Evolutionary conservation across 208 protist species (phyloP).

Genomic region (Acanthamoeba royreba): DNA sequence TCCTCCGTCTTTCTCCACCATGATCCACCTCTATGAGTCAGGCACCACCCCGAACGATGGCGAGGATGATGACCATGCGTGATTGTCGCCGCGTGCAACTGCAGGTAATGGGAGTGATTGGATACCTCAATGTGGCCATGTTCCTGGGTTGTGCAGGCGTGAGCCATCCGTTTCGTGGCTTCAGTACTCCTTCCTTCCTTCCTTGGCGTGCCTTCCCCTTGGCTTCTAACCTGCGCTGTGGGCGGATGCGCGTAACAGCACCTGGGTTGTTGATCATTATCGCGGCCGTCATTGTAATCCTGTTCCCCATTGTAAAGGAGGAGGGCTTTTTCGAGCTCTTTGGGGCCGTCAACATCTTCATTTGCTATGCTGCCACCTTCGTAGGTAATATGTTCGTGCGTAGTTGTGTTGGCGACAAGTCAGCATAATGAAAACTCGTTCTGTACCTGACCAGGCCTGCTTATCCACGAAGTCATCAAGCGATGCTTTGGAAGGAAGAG

Average conservation of each 20-base stretch:
- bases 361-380: neutral
- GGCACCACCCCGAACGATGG: too few species aligned
- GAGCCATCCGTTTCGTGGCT: neutral
- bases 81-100: too few species aligned
- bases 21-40: too few species aligned
- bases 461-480: neutral
- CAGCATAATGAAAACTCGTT: too few species aligned
- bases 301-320: neutral
- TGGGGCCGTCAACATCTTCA: conserved; percentile 36
- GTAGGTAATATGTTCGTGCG: neutral
- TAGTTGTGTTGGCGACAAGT: neutral
- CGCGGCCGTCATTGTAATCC: neutral
- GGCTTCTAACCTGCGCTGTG: neutral
- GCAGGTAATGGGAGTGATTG: conserved; percentile 31
- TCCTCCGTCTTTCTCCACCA: neutral
- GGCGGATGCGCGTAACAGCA: neutral
- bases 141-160: conserved; percentile 3
- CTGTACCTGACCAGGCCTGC: neutral
- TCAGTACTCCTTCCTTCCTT: neutral
- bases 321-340: conserved; percentile 7
- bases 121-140: conserved; percentile 19
- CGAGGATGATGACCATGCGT: too few species aligned
- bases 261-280: neutral
- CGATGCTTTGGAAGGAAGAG: neutral
- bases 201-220: neutral